These are phyloP conservation scores for Ampelocalamus luodianensis DNA, from an alignment of 176 grass and related monocot genomes.

Conservation along the genomic window DNA sequence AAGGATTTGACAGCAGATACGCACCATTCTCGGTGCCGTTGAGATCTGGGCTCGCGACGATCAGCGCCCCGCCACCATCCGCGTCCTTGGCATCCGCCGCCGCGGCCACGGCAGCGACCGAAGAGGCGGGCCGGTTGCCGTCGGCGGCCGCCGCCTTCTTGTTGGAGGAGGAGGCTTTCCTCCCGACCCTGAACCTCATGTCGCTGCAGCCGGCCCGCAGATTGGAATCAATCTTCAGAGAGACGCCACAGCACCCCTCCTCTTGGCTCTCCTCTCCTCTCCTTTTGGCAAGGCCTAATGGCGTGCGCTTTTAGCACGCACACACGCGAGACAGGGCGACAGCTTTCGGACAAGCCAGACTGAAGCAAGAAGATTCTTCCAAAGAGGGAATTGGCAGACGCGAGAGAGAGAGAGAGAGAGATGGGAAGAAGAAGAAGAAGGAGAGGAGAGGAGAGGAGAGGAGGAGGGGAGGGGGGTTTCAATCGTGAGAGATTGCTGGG, in stretches of 20 bases:
- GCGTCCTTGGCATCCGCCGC: neutral
- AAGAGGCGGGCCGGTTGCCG: neutral
- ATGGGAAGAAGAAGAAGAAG: neutral
- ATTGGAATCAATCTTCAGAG: neutral
- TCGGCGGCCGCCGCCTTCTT: neutral
- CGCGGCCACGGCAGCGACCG: neutral
- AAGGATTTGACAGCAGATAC: neutral
- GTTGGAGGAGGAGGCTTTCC: neutral
- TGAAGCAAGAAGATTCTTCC: neutral
- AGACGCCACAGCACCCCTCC: neutral
- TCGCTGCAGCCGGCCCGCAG: neutral
- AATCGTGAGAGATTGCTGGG: neutral
- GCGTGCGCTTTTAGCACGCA: neutral
- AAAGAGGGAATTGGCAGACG: neutral
- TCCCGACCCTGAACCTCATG: constrained; percentile 40
- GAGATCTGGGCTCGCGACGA: constrained; percentile 6
- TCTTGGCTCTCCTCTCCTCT: neutral
- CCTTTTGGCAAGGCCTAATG: neutral
- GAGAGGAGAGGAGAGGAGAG: neutral
- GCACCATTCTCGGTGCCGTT: constrained; percentile 13
- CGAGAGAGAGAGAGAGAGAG: neutral
- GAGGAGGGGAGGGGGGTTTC: neutral
- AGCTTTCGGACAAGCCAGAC: neutral
- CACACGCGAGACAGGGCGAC: neutral
- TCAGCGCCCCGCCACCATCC: neutral